Evolutionary conservation across 2,329 filamentous ascomycete species (phyloP), one percentile per base, ranked within the genome.

Genomic region (Graphilbum fragrans): DNA sequence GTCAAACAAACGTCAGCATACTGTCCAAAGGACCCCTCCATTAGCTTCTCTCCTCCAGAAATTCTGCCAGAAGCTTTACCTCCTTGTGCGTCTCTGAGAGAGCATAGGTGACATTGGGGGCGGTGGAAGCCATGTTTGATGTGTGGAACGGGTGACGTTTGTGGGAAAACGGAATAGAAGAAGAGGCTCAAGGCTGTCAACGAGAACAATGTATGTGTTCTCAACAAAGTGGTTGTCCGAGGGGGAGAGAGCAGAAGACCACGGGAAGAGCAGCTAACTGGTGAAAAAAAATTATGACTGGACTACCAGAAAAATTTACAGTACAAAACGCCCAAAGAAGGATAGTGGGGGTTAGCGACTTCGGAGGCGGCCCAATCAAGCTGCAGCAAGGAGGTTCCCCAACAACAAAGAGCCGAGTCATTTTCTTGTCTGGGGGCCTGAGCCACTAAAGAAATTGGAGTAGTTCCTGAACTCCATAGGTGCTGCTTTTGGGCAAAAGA

Each of bases 71-170:
- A 10, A 22, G 45, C 47, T 43, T n/a, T 32, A 51, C 47, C 17
- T 50, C 39, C 35, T 39, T 39, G 47, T 50, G 49, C 18, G 45
- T 34, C 39, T 47, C 31, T 33, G 49, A 34, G 19, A 51, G 49
- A 35, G 49, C 45, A 37, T 51, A 51, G 25, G 65, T 55, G 52
- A 58, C 59, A 49, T 52, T 54, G 48, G 59, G 46, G 54, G 62
- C 55, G 29, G 27, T 23, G 25, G 37, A 38, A 16, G 43, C 43
- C 64, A 67, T 67, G 56, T 49, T 34, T 25, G 17, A 22, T 29
- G 17, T 35, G 25, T 20, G 35, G 10, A 3, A 18, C 11, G 12
- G 20, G 9, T 16, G 27, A 10, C n/a, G n/a, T n/a, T n/a, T n/a
- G n/a, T n/a, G n/a, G n/a, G n/a, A n/a, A n/a, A n/a, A n/a, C n/a